These are phyloP conservation scores for Emydomyces testavorans DNA, from an alignment of 2,329 filamentous ascomycete genomes.

Conservation along the genomic window DNA sequence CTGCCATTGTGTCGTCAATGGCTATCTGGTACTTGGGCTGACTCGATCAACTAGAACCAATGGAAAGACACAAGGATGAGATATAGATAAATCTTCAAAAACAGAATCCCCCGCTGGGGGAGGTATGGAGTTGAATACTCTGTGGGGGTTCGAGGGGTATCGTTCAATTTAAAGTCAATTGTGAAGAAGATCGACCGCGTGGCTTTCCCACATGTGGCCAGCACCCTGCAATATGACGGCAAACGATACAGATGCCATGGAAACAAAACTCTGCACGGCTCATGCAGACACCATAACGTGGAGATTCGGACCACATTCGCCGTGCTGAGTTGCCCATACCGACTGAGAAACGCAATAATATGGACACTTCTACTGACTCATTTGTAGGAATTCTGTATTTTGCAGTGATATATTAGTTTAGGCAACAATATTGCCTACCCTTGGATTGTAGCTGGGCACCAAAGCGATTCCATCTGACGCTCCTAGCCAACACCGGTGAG, in stretches of 20 bases:
- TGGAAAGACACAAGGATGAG: not conserved
- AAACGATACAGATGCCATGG: not conserved
- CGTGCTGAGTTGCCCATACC: not conserved
- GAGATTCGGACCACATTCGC: not conserved
- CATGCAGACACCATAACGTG: not conserved
- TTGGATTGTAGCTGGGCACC: no score
- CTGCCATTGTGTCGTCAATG: not conserved
- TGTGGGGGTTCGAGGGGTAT: not conserved
- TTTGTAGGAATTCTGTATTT: no score
- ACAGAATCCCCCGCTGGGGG: not conserved
- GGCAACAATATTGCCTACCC: no score
- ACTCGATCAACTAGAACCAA: not conserved
- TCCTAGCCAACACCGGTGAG: not conserved
- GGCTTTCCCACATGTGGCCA: not conserved
- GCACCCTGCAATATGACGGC: not conserved
- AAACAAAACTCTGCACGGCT: conserved; percentile 5
- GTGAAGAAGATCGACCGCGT: not conserved
- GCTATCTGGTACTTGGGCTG: not conserved
- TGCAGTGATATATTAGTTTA: no score
- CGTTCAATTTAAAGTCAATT: not conserved
- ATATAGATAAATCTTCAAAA: not conserved
- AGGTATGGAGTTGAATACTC: not conserved
- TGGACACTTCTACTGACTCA: no score
- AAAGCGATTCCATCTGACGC: not conserved
- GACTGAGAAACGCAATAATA: not conserved